Evolutionary conservation across 1,139 yeast genomes (phyloP).

Genomic region (Blastobotrys buckinghamii): DNA sequence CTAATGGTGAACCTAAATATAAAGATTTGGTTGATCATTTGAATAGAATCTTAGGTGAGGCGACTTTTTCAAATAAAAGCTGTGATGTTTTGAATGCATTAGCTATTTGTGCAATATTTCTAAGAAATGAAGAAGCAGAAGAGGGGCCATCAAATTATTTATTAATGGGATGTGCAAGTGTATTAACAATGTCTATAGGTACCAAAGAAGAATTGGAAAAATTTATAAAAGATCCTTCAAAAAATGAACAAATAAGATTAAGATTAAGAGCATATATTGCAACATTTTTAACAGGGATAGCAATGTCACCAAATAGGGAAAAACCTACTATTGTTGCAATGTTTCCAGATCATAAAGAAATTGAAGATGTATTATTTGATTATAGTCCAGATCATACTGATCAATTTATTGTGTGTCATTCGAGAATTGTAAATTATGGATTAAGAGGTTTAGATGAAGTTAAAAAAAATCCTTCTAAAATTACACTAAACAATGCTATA

Average conservation of each 20-base stretch:
- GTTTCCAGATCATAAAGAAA: not conserved
- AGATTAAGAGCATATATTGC: constrained; percentile 1
- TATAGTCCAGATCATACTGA: not conserved
- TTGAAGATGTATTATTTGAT: not conserved
- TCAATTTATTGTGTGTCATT: not conserved
- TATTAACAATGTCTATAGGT: not conserved
- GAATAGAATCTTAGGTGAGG: not conserved
- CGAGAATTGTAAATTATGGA: not conserved
- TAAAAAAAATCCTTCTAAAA: not conserved
- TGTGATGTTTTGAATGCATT: constrained; percentile 7
- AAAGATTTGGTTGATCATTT: constrained; percentile 1
- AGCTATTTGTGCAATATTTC: not conserved
- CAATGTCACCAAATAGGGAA: not conserved
- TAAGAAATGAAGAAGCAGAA: not conserved
- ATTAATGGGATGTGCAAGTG: constrained; percentile 2
- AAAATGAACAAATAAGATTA: not conserved
- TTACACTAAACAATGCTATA: not conserved
- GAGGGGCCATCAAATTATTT: constrained; percentile 1
- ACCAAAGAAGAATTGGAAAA: not conserved
- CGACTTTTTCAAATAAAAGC: not conserved
- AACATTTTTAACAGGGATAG: not conserved
- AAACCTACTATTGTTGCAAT: not conserved
- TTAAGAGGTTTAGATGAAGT: not conserved
- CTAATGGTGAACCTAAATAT: not conserved
- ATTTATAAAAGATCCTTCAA: not conserved